Evolutionary conservation across 1,284 basidiomycete species (phyloP).

Genomic region (Rhizoctonia solani): DNA sequence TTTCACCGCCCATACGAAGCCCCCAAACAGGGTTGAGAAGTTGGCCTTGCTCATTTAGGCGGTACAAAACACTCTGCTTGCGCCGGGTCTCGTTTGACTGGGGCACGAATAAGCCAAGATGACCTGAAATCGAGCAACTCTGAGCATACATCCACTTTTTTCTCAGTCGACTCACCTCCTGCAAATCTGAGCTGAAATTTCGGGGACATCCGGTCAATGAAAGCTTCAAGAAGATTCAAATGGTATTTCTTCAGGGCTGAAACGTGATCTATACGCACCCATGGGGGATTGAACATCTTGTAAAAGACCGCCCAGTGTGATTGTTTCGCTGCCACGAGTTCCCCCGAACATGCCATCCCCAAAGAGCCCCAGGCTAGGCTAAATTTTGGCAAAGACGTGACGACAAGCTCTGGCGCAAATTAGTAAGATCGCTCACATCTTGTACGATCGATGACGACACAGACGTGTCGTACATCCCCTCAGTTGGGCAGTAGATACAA

Average conservation of each 20-base stretch:
- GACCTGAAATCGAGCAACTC: not conserved
- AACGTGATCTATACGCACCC: not conserved
- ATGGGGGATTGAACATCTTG: slow-evolving; percentile 6
- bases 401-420: not conserved
- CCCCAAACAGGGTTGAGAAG: slow-evolving; percentile 29
- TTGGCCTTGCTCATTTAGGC: slow-evolving; percentile 20
- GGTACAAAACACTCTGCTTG: slow-evolving; percentile 3
- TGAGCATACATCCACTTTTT: not conserved
- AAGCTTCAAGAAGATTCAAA: not conserved
- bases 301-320: slow-evolving; percentile 24
- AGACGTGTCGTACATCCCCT: slow-evolving; percentile 16
- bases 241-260: not conserved
- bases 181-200: slow-evolving; percentile 1
- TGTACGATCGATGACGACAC: not conserved
- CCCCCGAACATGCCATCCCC: slow-evolving; percentile 8
- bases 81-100: slow-evolving; percentile 20
- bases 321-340: slow-evolving; percentile 13
- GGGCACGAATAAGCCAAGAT: slow-evolving; percentile 20
- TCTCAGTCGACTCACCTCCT: not conserved
- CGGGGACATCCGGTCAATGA: slow-evolving; percentile 16
- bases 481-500: slow-evolving; percentile 24
- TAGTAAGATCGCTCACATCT: not conserved
- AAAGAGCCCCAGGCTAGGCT: not conserved
- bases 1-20: slow-evolving; percentile 20
- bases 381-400: not conserved